A percentile compares a stretch with the other conserved stretches of the same genome.
These are phyloP conservation scores for Juncus effusus DNA, from an alignment of 176 grass and related monocot genomes.

Conservation along the genomic window DNA sequence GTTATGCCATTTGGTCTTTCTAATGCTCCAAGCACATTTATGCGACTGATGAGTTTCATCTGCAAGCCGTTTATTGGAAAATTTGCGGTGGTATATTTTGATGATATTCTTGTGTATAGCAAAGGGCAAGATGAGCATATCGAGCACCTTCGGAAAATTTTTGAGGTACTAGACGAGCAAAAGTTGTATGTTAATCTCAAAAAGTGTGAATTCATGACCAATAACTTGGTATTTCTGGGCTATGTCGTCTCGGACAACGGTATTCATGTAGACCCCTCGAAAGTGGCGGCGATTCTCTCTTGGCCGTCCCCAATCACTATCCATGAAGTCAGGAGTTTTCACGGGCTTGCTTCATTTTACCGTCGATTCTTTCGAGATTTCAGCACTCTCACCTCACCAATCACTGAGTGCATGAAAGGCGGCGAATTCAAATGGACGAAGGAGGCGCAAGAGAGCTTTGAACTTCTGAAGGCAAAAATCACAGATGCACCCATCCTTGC, in stretches of 20 bases:
- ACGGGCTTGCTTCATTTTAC: conserved; percentile 10
- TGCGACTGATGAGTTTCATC: conserved; percentile 11
- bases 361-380: neutral
- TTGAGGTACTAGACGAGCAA: neutral
- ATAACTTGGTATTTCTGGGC: conserved; percentile 6
- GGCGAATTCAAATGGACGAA: neutral
- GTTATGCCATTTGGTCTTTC: conserved; percentile 29
- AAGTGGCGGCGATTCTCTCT: neutral
- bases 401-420: conserved; percentile 4
- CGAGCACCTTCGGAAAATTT: conserved; percentile 7
- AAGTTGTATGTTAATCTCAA: conserved; percentile 14
- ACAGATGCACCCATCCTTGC: conserved; percentile 9
- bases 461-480: conserved; percentile 8
- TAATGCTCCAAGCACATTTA: conserved; percentile 29
- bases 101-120: conserved; percentile 26
- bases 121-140: neutral
- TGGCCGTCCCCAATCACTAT: conserved; percentile 14
- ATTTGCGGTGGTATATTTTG: conserved; percentile 24
- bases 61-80: conserved; percentile 22
- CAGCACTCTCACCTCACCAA: neutral
- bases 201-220: conserved; percentile 22
- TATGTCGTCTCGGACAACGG: conserved; percentile 3
- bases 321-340: conserved; percentile 18
- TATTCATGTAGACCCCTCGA: conserved; percentile 1
- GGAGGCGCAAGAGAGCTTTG: conserved; percentile 1